Percentiles rank a stretch among this genome's conserved stretches.
These are phyloP conservation scores for Bathelium albidoporum DNA, from an alignment of 495 filamentous ascomycete genomes.

Conservation along the genomic window DNA sequence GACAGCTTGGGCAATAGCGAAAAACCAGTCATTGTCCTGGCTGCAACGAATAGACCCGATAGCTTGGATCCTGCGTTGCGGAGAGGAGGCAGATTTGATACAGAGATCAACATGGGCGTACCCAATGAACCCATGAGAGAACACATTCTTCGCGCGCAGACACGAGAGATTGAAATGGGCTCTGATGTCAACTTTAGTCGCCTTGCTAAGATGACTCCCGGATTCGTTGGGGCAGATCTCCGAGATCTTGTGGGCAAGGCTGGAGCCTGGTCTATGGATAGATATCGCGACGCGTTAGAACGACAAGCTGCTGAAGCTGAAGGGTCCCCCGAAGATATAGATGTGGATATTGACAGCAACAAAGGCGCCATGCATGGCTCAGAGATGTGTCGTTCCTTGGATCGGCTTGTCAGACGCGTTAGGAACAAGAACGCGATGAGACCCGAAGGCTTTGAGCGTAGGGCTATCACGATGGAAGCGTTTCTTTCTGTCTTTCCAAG, in stretches of 20 bases:
- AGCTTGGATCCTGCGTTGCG: constrained; percentile 79
- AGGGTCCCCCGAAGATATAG: background rate
- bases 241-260: constrained; percentile 31
- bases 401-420: constrained; percentile 45
- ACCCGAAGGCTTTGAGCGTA: constrained; percentile 31
- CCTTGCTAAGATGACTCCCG: constrained; percentile 83
- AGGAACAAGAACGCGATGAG: constrained; percentile 34
- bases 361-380: constrained; percentile 31
- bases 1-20: constrained; percentile 54
- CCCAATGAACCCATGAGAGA: constrained; percentile 76
- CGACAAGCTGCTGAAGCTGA: constrained; percentile 19
- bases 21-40: constrained; percentile 86
- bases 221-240: constrained; percentile 93
- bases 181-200: constrained; percentile 65
- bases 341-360: constrained; percentile 22
- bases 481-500: constrained; percentile 69
- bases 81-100: constrained; percentile 77
- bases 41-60: constrained; percentile 88
- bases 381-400: constrained; percentile 27
- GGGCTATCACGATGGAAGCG: constrained; percentile 47
- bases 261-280: constrained; percentile 57
- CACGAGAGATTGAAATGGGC: constrained; percentile 55
- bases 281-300: constrained; percentile 29
- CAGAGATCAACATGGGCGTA: constrained; percentile 92
- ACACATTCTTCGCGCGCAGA: constrained; percentile 70